These are phyloP conservation scores for Themeda triandra DNA, from an alignment of 176 grass and related monocot genomes.

Conservation along the genomic window DNA sequence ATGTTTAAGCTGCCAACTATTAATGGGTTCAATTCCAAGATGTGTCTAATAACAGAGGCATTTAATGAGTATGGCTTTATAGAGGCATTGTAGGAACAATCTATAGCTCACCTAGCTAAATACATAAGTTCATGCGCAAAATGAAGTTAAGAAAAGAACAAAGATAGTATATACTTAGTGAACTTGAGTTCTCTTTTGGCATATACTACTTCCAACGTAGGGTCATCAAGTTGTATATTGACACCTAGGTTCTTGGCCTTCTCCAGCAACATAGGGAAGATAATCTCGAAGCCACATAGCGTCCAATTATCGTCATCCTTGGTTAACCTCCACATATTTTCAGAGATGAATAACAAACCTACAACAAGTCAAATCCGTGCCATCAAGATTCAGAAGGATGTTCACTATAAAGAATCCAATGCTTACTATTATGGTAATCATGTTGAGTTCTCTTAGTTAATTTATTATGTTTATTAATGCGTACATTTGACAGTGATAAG, in stretches of 20 bases:
- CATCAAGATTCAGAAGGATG: background rate
- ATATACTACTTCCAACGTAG: background rate
- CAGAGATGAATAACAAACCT: background rate
- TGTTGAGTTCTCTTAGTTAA: background rate
- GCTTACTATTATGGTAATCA: background rate
- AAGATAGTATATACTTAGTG: background rate
- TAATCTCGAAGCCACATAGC: constrained; percentile 10
- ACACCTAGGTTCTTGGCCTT: background rate
- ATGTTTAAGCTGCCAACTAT: no score
- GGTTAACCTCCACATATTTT: constrained; percentile 2
- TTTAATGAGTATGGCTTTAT: no score
- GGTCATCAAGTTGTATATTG: background rate
- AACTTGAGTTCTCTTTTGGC: constrained; percentile 21
- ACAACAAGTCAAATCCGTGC: background rate
- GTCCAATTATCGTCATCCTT: constrained; percentile 2
- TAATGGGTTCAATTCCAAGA: no score
- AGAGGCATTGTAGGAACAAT: no score
- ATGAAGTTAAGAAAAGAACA: background rate
- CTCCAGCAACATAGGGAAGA: constrained; percentile 5
- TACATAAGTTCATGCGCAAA: no score
- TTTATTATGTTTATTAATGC: background rate
- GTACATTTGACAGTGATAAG: background rate
- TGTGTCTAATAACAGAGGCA: no score
- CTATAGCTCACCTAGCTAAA: no score
- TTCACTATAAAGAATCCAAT: background rate